Evolutionary conservation across 2,329 filamentous ascomycete species (phyloP).

Genomic region (Diaporthe sp.): DNA sequence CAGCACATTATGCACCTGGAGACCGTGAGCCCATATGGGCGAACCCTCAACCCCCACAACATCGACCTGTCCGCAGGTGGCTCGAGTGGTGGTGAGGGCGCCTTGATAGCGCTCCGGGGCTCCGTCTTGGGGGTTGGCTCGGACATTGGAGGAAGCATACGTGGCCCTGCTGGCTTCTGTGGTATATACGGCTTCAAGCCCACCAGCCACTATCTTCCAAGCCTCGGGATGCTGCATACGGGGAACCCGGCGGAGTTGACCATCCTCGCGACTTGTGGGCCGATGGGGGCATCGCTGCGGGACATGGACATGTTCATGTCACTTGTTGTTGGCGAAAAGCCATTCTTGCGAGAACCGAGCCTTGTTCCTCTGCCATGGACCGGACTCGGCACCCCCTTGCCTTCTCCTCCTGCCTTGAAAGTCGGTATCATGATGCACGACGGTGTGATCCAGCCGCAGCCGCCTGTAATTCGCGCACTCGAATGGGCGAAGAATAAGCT

Average conservation of each 20-base stretch:
- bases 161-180: constrained; percentile 50
- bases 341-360: constrained; percentile 42
- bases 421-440: constrained; percentile 56
- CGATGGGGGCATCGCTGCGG: constrained; percentile 45
- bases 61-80: constrained; percentile 70
- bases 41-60: constrained; percentile 72
- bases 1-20: constrained; percentile 67
- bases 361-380: constrained; percentile 46
- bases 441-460: constrained; percentile 49
- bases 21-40: constrained; percentile 69
- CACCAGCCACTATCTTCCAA: constrained; percentile 40
- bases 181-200: constrained; percentile 45
- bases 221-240: constrained; percentile 39
- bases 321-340: constrained; percentile 39
- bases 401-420: constrained; percentile 42
- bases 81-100: constrained; percentile 67
- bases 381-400: constrained; percentile 39
- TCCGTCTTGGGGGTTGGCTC: constrained; percentile 53
- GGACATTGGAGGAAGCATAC: constrained; percentile 54
- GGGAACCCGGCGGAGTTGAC: constrained; percentile 47
- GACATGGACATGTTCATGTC: constrained; percentile 49
- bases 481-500: constrained; percentile 45
- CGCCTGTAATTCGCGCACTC: constrained; percentile 48
- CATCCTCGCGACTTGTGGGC: constrained; percentile 47
- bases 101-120: constrained; percentile 53